Evolutionary conservation across 805 yeast genomes (phyloP), one percentile per base, ranked within the genome.

Genomic region (Candida michaelii): DNA sequence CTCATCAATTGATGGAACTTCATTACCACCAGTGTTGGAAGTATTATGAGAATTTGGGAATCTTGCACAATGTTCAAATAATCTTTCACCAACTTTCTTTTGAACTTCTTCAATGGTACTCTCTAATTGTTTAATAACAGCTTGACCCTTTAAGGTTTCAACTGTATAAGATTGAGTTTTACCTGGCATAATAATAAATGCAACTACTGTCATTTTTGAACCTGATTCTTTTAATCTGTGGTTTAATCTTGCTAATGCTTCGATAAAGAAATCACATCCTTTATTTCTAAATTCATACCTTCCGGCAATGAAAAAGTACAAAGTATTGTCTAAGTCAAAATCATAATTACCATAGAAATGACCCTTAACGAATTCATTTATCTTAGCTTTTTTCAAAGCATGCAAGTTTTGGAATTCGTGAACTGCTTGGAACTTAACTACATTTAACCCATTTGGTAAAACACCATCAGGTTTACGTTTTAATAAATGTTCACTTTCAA

Each of bases 391-490:
- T 66, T 85, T 83, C 51, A 83, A 66, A 18, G 97, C 97, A 69
- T 91, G 99, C 65, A 91, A 73, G 65, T 93, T 91, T 69, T 91
- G 99, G 71, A 91, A 91, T 69, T 91, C 99, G 66, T 91, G 99
- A 53, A 91, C 96, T 1, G 98, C 98, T 58, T 87, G 91, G 68
- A 91, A 91, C 69, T 91, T 91, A 49, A 90, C 89, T 41, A 91
- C 98, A 60, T 91, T 91, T 49, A 91, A 75, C 17, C 99, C 99
- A 61, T 91, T 91, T 42, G 99, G 99, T 59, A 93, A 77, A 16
- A 91, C 97, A 3, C 99, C 99, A 60, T 91, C 99, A 1, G 99
- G 99, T 64, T 91, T 90, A 50, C 99, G 79, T 59, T 91, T 93
- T 52, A 91, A 75, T 63, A 91, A 73, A 63, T 90, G 95, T 68